Evolutionary conservation across 331 rosid genomes (phyloP).

Genomic region (Pyrus hybrid): DNA sequence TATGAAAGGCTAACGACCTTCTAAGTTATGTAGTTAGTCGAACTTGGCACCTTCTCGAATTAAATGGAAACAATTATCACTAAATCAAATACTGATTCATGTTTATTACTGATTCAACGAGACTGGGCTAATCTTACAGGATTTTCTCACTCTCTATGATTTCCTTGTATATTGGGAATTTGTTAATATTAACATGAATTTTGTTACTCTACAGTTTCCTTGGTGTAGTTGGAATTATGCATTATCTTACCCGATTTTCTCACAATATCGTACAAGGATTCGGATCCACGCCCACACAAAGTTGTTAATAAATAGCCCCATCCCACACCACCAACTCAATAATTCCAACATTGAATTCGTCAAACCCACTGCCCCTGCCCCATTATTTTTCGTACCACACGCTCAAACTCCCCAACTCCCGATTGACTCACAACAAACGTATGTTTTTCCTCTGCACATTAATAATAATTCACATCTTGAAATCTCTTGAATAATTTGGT

Average conservation of each 20-base stretch:
- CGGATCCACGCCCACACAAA: not conserved
- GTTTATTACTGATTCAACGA: not conserved
- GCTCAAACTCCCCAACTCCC: not conserved
- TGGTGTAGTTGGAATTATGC: not conserved
- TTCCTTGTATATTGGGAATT: not conserved
- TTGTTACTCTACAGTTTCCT: not conserved
- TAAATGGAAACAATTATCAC: not conserved
- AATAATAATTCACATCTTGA: conserved; percentile 2
- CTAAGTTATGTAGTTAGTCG: not conserved
- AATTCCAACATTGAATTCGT: conserved; percentile 22
- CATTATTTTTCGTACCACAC: not conserved
- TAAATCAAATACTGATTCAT: not conserved
- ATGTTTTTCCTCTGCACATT: not conserved
- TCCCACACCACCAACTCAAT: conserved; percentile 27
- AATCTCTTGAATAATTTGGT: not conserved
- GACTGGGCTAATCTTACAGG: not conserved
- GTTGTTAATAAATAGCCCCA: not conserved
- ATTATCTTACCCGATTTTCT: not conserved
- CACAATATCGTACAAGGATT: not conserved
- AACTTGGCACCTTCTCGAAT: not conserved
- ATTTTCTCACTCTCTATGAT: not conserved
- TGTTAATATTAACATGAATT: not conserved
- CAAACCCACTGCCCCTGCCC: not conserved
- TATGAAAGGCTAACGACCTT: not conserved
- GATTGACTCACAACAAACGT: not conserved